Conservation (phyloP, 805 yeast species). For the Saccharomycopsis synnaedendra region DNA sequence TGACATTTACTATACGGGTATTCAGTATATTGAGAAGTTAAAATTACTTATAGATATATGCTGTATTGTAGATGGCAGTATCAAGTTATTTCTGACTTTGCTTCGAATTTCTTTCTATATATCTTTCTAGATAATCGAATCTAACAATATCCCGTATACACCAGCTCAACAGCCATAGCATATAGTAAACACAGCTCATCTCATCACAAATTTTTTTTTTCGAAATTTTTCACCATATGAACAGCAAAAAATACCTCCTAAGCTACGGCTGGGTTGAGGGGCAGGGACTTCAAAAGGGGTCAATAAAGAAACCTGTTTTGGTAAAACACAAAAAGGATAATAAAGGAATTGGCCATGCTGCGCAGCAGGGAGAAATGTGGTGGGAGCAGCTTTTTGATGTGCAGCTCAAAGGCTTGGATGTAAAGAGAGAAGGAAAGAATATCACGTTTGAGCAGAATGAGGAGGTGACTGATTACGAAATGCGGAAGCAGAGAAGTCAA, state of each 20-base stretch:
- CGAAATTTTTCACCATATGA: slow-evolving; percentile 33
- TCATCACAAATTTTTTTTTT: no score
- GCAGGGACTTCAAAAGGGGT: slow-evolving; percentile 69
- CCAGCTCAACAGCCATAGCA: no score
- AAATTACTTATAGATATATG: no score
- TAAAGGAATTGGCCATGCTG: slow-evolving; percentile 77
- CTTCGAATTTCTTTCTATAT: no score
- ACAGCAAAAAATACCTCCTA: slow-evolving; percentile 59
- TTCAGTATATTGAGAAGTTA: no score
- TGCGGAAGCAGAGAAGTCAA: slow-evolving; percentile 50
- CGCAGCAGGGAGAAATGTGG: slow-evolving; percentile 81
- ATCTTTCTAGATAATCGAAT: no score
- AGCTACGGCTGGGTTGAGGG: slow-evolving; percentile 92
- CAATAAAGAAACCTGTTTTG: slow-evolving; percentile 72
- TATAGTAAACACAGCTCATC: no score
- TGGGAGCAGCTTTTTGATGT: slow-evolving; percentile 97
- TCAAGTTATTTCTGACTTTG: no score
- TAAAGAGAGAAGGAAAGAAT: slow-evolving; percentile 22
- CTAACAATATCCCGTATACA: no score
- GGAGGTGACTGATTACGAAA: slow-evolving; percentile 32
- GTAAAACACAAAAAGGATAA: slow-evolving; percentile 86
- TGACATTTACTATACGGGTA: no score
- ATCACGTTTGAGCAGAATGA: slow-evolving; percentile 43
- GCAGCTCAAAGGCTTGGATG: slow-evolving; percentile 69
- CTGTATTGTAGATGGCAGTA: no score